Conservation (phyloP, 2,329 filamentous ascomycete genomes). For the Hymenoscyphus scutula region DNA sequence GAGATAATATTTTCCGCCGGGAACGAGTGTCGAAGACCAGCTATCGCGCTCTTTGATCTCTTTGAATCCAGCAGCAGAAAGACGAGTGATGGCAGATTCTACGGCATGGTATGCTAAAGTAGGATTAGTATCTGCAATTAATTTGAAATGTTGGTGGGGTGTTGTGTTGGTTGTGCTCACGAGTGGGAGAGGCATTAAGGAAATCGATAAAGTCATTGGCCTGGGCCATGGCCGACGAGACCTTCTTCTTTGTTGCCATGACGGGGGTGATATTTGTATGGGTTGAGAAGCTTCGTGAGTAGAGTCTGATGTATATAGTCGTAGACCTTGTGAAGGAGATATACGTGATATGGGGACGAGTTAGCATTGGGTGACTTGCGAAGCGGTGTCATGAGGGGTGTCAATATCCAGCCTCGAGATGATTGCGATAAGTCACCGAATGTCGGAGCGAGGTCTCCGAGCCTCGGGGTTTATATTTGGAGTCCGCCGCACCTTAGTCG, state of each 20-base stretch:
- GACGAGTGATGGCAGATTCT: conserved; percentile 68
- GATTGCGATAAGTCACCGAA: background rate
- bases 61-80: conserved; percentile 81
- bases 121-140: background rate
- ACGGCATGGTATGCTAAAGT: conserved; percentile 90
- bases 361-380: background rate
- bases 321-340: background rate
- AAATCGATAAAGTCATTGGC: conserved; percentile 79
- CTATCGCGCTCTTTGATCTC: conserved; percentile 87
- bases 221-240: conserved; percentile 23
- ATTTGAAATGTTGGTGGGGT: conserved; percentile 18
- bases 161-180: conserved; percentile 50
- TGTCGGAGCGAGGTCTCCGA: background rate
- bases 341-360: background rate
- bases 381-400: background rate
- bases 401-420: background rate
- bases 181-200: conserved; percentile 90
- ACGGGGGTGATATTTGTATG: background rate
- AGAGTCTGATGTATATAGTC: background rate
- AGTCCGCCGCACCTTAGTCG: background rate
- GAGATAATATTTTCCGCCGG: conserved; percentile 93
- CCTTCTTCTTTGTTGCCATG: background rate
- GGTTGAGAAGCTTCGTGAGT: background rate
- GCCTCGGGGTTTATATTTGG: too few species aligned
- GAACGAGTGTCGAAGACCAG: conserved; percentile 75